Evolutionary conservation across 805 yeast genomes (phyloP), one percentile per base, ranked within the genome.

Genomic region (Yarrowia deformans): DNA sequence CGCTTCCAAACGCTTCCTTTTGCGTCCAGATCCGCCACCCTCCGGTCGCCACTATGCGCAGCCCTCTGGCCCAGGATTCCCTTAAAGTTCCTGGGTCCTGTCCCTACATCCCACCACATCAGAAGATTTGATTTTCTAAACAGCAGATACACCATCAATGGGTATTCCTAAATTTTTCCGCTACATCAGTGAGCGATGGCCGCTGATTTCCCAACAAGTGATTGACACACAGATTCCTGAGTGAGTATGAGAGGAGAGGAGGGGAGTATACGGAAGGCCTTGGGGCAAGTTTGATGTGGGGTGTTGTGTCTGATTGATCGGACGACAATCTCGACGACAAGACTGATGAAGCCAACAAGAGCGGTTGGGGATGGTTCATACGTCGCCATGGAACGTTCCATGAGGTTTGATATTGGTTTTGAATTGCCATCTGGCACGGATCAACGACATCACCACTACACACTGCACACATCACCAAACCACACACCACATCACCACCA

Each of bases 101-200:
- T 42, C 58, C 39, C 66, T 67, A 60, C 50, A 39, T 45, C 50
- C 49, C 52, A 42, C 52, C 66, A 60, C 66, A 60, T 60, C 52
- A 34, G 42, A 60, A 45, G 66, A 60, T 60, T 60, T 60, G 66
- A 45, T 60, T 56, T 42, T 45, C 42, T 23, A 16, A 23, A 19
- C 49, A 40, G 60, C 46, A 42, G 50, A 60, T 43, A 43, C 66
- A 34, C 52, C 66, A 45, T 19, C 50, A 46, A 37, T 82, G 90
- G 98, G 98, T 84, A 94, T 95, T 77, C 99, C 99, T 69, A 95
- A 95, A 77, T 95, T 94, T 78, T 95, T 92, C 79, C 87, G 97
- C 80, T 94, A 91, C 83, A 93, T 95, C 82, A 92, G 98, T 61
- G 98, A 95, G 81, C 88, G 99, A 87, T 95, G 98, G 98, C 99